Base-by-base conservation (phyloP, 805 yeast genomes). In the Lachancea nothofagi region DNA sequence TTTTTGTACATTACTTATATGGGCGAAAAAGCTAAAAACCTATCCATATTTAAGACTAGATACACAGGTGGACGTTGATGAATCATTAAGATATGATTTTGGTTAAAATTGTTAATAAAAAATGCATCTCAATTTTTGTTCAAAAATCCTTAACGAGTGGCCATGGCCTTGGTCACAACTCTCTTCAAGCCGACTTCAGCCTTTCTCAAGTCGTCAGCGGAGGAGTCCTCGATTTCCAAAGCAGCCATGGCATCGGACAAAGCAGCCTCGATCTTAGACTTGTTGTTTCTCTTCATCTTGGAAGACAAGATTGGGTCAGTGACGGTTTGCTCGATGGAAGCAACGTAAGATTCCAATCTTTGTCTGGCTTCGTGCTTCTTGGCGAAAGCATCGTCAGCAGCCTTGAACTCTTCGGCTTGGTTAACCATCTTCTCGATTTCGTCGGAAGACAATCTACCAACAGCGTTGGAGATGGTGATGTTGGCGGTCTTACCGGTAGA, bases 341-440 rank as follows among this genome's bases (percentile, higher is more conserved):
- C 78, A 67, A 93, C 95, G 83, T 90, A 90, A 62, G 97, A 87
- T 80, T 90, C 98, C 69, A 90, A 83, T 78, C 88, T 89, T 78
- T 90, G 97, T 78, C 89, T 90, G 67, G 95, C 93, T 80, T 93
- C 97, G 77, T 90, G 97, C 70, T 83, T 83, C 89, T 89, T 90
- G 74, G 97, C 94, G 84, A 90, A 93, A 63, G 95, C 96, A 68
- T 90, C 97, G 73, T 90, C 98, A 61, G 95, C 85, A 65, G 90
- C 77, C 87, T 90, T 90, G 95, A 88, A 93, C 74, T 86, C 86
- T 77, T 90, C 98, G 62, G 98, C 97, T 68, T 93, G 97, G 73
- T 78, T 78, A 66, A 90, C 93, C 95, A 90, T 90, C 87, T 88
- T 84, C 75, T 93, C 97, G 56, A 90, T 90, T 65, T 90, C 97